Percentiles rank a stretch among this genome's conserved stretches.
These are phyloP conservation scores for Biscutella laevigata DNA, from an alignment of 441 rosid genomes.

Conservation along the genomic window DNA sequence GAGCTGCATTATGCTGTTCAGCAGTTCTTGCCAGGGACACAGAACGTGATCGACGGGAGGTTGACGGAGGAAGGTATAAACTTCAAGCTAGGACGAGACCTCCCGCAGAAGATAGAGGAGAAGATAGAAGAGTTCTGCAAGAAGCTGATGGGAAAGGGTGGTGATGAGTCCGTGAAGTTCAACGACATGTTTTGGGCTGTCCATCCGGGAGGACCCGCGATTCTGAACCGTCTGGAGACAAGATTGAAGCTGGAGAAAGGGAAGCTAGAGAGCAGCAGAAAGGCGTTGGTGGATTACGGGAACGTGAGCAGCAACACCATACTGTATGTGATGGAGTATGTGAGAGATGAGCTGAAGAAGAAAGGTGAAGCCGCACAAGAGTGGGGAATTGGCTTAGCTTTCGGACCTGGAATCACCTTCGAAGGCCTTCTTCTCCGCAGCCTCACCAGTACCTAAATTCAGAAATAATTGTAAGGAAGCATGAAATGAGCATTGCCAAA, in stretches of 20 bases:
- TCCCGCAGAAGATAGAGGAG: constrained; percentile 68
- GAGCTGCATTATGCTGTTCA: constrained; percentile 67
- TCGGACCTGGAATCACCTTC: constrained; percentile 81
- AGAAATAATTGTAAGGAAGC: too few species aligned
- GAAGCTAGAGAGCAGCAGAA: constrained; percentile 69
- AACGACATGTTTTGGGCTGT: constrained; percentile 85
- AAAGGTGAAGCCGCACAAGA: constrained; percentile 39
- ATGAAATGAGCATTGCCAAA: constrained; percentile 14
- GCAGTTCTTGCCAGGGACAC: constrained; percentile 75
- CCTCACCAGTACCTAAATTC: constrained; percentile 23
- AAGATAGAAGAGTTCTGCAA: constrained; percentile 71
- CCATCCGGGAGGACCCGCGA: constrained; percentile 91
- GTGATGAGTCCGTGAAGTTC: constrained; percentile 31
- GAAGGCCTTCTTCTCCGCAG: constrained; percentile 82
- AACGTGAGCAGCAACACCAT: constrained; percentile 78
- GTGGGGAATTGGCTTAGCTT: constrained; percentile 73
- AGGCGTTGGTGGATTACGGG: constrained; percentile 72
- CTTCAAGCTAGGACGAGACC: constrained; percentile 72
- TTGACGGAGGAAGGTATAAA: constrained; percentile 72
- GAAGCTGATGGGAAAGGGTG: constrained; percentile 47
- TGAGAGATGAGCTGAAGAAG: constrained; percentile 62
- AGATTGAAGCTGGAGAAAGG: constrained; percentile 36
- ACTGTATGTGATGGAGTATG: constrained; percentile 72
- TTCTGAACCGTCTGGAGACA: constrained; percentile 62
- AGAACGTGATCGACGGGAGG: constrained; percentile 57